Evolutionary conservation across 176 grass and related monocot genomes (phyloP), one percentile per base, ranked within the genome.

Genomic region (Aegilops sharonensis): DNA sequence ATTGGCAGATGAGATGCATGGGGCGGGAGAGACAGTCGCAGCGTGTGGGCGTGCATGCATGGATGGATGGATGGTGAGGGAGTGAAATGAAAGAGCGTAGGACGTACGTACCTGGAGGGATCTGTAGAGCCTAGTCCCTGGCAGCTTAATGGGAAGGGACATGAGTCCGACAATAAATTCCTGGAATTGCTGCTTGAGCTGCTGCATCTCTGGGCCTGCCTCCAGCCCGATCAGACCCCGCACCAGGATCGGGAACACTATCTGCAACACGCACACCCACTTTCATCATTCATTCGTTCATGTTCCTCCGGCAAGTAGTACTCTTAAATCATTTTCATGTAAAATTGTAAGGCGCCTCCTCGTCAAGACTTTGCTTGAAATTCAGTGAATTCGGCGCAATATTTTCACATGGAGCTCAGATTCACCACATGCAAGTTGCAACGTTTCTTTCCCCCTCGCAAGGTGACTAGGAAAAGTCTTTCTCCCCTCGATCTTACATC

Each of bases 141-240:
- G 97, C 80, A 99, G 83, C 87, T 99, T 99, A 81, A 99, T 85
- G 18, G 97, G 97, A 42, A 99, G 78, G 14, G 94, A 96, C 92
- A 99, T 94, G 77, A 99, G 86, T 17, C 97, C 97, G 30, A 94
- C 90, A 87, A 99, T 99, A 68, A 99, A 99, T 91, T 99, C 97
- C 59, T 88, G 87, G 88, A 99, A 99, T 90, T 99, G 83, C 81
- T 91, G 88, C 90, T 93, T 99, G 60, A 99, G 81, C 78, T 91
- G 93, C 82, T 94, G 78, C 94, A 96, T 96, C 83, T 99, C 92
- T 42, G 90, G 68, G 15, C 92, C 94, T 59, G 90, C 76, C 84
- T 94, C 92, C 83, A 99, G 85, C 75, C 97, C 97, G 50, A 99
- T 99, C 89, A 99, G 81, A 14, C 90, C 94, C 78, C 71, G 82